Evolutionary conservation across 2,329 filamentous ascomycete genomes (phyloP).

Genomic region (Aspergillus calidoustus): DNA sequence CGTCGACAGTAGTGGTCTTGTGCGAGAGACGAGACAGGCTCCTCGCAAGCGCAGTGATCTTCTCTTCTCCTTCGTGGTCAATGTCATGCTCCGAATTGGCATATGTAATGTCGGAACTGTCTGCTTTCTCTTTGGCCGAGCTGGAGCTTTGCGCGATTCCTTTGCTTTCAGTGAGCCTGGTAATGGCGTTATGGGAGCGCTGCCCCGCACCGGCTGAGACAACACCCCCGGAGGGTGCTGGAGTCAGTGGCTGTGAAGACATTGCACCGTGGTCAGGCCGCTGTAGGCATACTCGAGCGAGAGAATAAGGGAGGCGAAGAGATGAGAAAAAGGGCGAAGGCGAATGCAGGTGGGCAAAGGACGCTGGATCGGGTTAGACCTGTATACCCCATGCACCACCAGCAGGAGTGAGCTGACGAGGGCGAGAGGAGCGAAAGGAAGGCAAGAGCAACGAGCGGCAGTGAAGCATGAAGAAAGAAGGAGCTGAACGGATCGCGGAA

Average conservation of each 20-base stretch:
- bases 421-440: background rate
- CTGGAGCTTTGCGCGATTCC: conserved; percentile 7
- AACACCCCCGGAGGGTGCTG: conserved; percentile 25
- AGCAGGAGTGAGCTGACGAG: background rate
- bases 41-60: conserved; percentile 36
- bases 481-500: conserved; percentile 11
- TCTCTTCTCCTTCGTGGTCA: conserved; percentile 26
- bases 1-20: conserved; percentile 25
- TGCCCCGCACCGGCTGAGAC: conserved; percentile 15
- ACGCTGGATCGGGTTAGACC: conserved; percentile 6
- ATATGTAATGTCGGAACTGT: conserved; percentile 31
- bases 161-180: conserved; percentile 9
- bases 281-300: conserved; percentile 8
- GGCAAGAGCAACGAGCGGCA: background rate
- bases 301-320: background rate
- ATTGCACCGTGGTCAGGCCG: conserved; percentile 10
- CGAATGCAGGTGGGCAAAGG: background rate
- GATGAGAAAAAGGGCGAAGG: background rate
- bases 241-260: conserved; percentile 22
- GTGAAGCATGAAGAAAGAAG: background rate
- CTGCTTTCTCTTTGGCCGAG: conserved; percentile 20
- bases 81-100: conserved; percentile 31
- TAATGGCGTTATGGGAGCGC: conserved; percentile 3
- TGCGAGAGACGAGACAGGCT: conserved; percentile 37
- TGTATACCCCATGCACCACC: background rate